phyloP scores from a whole-genome alignment of 331 rosid genomes.

The Spiraea crenata region DNA sequence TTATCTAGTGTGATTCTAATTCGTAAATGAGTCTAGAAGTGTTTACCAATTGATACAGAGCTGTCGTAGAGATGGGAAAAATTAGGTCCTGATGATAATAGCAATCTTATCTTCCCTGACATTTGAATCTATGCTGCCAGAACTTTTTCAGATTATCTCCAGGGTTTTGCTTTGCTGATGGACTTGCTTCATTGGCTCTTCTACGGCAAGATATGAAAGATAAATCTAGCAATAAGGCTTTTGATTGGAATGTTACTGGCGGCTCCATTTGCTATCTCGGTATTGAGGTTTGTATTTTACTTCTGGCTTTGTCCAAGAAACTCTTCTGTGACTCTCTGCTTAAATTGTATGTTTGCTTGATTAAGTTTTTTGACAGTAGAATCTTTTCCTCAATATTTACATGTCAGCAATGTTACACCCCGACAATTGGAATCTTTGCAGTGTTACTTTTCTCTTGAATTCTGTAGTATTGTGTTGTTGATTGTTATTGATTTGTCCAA shows the following conservation, averaged over 20 bases:
- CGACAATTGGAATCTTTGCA: background rate
- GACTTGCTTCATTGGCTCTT: conserved; percentile 95
- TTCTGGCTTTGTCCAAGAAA: background rate
- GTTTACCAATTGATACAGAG: conserved; percentile 5
- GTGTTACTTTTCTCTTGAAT: background rate
- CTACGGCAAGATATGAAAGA: conserved; percentile 93
- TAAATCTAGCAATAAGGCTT: conserved; percentile 71
- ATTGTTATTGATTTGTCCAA: background rate
- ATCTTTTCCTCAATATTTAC: background rate
- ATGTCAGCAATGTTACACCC: conserved; percentile 2
- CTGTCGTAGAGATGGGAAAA: background rate
- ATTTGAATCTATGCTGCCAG: conserved; percentile 46
- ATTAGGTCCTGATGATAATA: conserved; percentile 11
- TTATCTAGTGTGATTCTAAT: background rate
- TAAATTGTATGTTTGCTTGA: background rate
- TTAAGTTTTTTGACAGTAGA: too few relatives aligned
- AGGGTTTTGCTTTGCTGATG: conserved; percentile 98
- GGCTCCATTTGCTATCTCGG: conserved; percentile 92
- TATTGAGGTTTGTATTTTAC: conserved; percentile 57
- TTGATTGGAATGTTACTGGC: conserved; percentile 94
- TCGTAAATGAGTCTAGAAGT: conserved; percentile 6
- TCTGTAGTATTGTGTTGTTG: background rate
- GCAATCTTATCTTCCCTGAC: conserved; percentile 21
- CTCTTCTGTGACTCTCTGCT: conserved; percentile 4
- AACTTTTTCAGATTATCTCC: conserved; percentile 92